Percentiles rank a stretch among this genome's conserved stretches.
Evolutionary conservation across 495 filamentous ascomycete species (phyloP).

Genomic region (Talaromyces nanjingensis): DNA sequence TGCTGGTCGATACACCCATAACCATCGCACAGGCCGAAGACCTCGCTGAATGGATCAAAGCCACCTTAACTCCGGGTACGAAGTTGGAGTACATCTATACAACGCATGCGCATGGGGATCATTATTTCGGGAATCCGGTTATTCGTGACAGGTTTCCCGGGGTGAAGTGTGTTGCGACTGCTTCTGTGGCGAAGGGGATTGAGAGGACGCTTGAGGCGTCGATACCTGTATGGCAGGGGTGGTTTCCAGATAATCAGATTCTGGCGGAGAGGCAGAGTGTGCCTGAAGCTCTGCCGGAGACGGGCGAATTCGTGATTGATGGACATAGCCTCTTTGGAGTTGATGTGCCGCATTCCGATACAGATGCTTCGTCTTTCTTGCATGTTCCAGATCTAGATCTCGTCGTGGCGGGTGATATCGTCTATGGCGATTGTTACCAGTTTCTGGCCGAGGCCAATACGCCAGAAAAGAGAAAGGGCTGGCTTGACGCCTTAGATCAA

Average conservation of each 20-base stretch:
- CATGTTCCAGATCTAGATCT: constrained; percentile 23
- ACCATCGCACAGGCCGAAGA: constrained; percentile 14
- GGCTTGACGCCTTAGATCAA: constrained; percentile 26
- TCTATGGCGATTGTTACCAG: constrained; percentile 30
- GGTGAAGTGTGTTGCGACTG: constrained; percentile 20
- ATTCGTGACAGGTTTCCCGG: constrained; percentile 25
- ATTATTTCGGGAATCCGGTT: constrained; percentile 29
- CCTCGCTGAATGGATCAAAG: constrained; percentile 13
- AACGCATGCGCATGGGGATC: constrained; percentile 42
- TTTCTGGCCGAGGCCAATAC: constrained; percentile 26
- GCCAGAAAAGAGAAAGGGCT: constrained; percentile 18
- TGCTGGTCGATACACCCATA: constrained; percentile 19
- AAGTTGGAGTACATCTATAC: constrained; percentile 33
- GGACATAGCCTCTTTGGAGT: constrained; percentile 20
- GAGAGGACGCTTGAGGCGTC: not conserved
- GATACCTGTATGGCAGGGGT: not conserved
- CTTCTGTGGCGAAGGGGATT: not conserved
- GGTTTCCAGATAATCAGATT: not conserved
- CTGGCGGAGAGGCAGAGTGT: constrained; percentile 16
- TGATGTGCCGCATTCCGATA: constrained; percentile 25
- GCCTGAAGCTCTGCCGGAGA: not conserved
- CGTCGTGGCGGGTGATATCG: constrained; percentile 25
- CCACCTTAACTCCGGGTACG: constrained; percentile 9
- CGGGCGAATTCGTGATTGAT: constrained; percentile 19
- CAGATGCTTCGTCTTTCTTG: constrained; percentile 22